Evolutionary conservation across 306 rosid species (phyloP).

Genomic region (Hylodesmum podocarpum): DNA sequence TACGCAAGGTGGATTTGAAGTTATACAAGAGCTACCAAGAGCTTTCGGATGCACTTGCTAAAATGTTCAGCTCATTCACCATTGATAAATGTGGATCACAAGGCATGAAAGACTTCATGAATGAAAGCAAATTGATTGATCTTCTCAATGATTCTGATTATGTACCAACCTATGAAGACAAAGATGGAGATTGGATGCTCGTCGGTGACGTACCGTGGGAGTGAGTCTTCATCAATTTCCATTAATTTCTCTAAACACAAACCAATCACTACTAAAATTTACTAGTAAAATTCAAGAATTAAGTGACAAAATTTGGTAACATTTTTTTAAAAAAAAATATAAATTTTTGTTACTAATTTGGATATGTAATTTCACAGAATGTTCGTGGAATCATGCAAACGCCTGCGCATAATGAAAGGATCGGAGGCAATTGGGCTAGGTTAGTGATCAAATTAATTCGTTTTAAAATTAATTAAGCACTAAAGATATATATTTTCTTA

Average conservation of each 20-base stretch:
- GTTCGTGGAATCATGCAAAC: conserved; percentile 72
- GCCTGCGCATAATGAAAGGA: conserved; percentile 76
- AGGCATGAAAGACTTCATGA: conserved; percentile 71
- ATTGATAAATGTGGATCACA: conserved; percentile 55
- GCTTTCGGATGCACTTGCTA: conserved; percentile 54
- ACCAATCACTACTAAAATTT: too few species aligned
- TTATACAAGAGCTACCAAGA: conserved; percentile 65
- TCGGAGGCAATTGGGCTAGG: conserved; percentile 84
- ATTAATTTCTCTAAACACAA: background rate
- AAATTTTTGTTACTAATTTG: background rate
- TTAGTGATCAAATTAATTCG: background rate
- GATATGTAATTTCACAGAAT: conserved; percentile 35
- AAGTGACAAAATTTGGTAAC: too few species aligned
- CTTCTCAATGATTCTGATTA: conserved; percentile 67
- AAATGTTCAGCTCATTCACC: conserved; percentile 82
- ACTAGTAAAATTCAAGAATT: too few species aligned
- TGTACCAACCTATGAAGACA: conserved; percentile 68
- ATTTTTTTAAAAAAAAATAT: too few species aligned
- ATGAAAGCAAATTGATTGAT: conserved; percentile 61
- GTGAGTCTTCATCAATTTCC: conserved; percentile 34
- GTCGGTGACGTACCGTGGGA: conserved; percentile 89
- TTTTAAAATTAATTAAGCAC: background rate
- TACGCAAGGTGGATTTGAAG: conserved; percentile 78
- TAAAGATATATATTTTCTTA: background rate
- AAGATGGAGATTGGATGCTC: conserved; percentile 91